Evolutionary conservation across 1,284 basidiomycete genomes (phyloP).

Genomic region (Golubevia sp.): DNA sequence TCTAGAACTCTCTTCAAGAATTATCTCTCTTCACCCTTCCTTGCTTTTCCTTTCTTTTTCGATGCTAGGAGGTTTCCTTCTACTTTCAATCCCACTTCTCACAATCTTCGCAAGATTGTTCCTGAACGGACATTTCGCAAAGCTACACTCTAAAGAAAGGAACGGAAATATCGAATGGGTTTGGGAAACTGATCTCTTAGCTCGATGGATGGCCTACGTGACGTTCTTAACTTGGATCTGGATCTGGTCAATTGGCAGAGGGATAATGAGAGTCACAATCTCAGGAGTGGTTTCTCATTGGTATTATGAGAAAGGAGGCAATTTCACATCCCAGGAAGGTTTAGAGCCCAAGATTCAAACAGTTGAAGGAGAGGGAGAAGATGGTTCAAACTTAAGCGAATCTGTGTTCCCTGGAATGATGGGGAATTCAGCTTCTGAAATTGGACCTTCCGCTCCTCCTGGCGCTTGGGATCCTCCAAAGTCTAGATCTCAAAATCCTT

Average conservation of each 20-base stretch:
- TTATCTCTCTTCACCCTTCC: conserved; percentile 37
- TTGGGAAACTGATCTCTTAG: conserved; percentile 42
- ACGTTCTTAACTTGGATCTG: conserved; percentile 47
- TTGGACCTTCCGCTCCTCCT: too few species aligned
- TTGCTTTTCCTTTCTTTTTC: conserved; percentile 32
- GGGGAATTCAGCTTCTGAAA: too few species aligned
- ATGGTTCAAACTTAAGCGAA: too few species aligned
- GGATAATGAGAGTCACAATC: conserved; percentile 47
- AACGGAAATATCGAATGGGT: conserved; percentile 12
- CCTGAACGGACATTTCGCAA: conserved; percentile 42
- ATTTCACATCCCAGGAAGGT: neutral
- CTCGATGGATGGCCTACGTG: conserved; percentile 40
- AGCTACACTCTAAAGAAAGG: conserved; percentile 10
- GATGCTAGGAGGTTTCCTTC: conserved; percentile 28
- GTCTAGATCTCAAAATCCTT: too few species aligned
- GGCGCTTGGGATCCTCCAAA: too few species aligned
- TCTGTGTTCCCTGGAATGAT: too few species aligned
- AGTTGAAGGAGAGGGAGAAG: too few species aligned
- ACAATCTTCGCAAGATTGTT: conserved; percentile 45
- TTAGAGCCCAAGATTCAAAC: too few species aligned
- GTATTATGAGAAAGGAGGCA: conserved; percentile 30
- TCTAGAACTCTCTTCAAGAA: conserved; percentile 35
- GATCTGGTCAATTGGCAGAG: conserved; percentile 48
- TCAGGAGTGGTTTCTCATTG: conserved; percentile 48
- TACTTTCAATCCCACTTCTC: conserved; percentile 41